Evolutionary conservation across 192 early-diverging fungal genomes (phyloP).

Genomic region (Coemansia furcata): DNA sequence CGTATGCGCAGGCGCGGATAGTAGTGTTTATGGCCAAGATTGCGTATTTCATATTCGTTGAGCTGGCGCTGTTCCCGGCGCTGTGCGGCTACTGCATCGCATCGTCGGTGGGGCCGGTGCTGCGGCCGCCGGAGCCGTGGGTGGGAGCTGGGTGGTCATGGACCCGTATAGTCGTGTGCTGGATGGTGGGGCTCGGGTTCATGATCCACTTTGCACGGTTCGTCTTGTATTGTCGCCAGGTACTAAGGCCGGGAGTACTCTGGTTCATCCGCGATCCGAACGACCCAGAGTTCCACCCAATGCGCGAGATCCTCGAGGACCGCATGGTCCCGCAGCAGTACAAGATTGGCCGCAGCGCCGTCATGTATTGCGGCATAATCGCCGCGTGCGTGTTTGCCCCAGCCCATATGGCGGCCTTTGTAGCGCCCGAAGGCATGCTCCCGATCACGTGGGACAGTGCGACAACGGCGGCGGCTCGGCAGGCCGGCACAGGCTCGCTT

Average conservation of each 20-base stretch:
- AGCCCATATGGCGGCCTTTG: background rate
- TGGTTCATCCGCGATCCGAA: constrained; percentile 99
- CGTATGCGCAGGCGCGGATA: constrained; percentile 37
- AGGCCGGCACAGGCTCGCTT: constrained; percentile 60
- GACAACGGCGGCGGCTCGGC: background rate
- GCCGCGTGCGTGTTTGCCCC: constrained; percentile 48
- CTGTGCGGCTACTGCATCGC: constrained; percentile 86
- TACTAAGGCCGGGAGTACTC: constrained; percentile 90
- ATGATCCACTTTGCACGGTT: constrained; percentile 94
- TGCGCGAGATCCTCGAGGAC: constrained; percentile 87
- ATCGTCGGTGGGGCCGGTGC: constrained; percentile 75
- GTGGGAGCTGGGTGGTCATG: constrained; percentile 35
- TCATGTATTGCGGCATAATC: constrained; percentile 85
- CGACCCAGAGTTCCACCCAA: constrained; percentile 91
- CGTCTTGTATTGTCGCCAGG: constrained; percentile 73
- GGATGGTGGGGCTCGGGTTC: constrained; percentile 89
- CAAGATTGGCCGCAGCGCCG: constrained; percentile 76
- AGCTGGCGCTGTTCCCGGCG: constrained; percentile 84
- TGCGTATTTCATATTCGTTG: constrained; percentile 81
- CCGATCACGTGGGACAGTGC: constrained; percentile 22
- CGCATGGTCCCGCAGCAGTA: constrained; percentile 71
- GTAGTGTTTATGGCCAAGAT: constrained; percentile 58
- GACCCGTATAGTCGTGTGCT: constrained; percentile 68
- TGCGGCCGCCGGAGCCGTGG: constrained; percentile 22
- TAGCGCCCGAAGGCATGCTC: constrained; percentile 17